Conservation (phyloP, 176 grass and related monocot genomes). For the Aegilops speltoides region DNA sequence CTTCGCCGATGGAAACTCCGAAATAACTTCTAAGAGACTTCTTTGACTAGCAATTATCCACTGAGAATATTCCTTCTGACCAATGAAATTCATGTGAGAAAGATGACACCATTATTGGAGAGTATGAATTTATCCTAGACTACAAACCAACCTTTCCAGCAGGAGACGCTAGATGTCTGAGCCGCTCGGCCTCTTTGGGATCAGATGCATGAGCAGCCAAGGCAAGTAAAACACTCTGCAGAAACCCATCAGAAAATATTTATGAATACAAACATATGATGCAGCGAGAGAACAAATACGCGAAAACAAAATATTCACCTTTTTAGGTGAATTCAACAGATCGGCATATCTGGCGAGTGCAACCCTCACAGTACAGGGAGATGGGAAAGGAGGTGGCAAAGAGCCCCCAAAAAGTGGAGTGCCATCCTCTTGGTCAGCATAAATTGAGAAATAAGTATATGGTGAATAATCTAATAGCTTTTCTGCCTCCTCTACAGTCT, state of each 20-base stretch:
- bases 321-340: conserved; percentile 85
- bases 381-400: conserved; percentile 81
- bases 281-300: neutral
- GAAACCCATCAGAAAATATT: conserved; percentile 17
- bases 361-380: conserved; percentile 70
- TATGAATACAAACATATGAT: neutral
- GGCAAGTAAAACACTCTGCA: conserved; percentile 77
- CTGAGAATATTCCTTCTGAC: conserved; percentile 88
- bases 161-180: conserved; percentile 82
- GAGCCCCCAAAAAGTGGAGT: conserved; percentile 58
- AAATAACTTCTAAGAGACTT: conserved; percentile 90
- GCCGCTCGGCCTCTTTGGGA: conserved; percentile 60
- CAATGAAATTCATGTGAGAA: conserved; percentile 27
- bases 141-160: conserved; percentile 81
- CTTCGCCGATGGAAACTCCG: conserved; percentile 72
- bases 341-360: conserved; percentile 89
- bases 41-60: conserved; percentile 85
- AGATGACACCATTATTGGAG: conserved; percentile 3
- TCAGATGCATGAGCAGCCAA: conserved; percentile 87
- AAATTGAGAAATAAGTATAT: conserved; percentile 84
- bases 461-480: conserved; percentile 70
- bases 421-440: conserved; percentile 87
- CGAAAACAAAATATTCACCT: conserved; percentile 39
- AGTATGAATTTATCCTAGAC: conserved; percentile 1
- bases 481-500: conserved; percentile 82